Conservation (phyloP, 2,329 filamentous ascomycete genomes). For the Aspergillus caelatus region DNA sequence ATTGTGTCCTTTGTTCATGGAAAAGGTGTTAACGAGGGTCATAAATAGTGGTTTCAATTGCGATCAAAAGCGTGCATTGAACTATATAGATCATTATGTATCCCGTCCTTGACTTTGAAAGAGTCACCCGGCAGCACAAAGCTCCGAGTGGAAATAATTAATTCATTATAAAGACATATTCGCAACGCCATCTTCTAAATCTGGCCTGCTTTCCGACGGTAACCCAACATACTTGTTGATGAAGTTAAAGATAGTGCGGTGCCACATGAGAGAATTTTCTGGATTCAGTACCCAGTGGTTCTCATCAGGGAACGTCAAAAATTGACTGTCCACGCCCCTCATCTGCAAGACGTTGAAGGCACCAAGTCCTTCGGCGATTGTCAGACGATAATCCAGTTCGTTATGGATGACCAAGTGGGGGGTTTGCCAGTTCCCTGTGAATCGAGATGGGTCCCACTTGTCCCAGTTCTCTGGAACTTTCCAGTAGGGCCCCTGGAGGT, state of each 20-base stretch:
- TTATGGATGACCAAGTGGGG: slow-evolving; percentile 90
- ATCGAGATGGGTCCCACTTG: slow-evolving; percentile 60
- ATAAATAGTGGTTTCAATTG: not conserved
- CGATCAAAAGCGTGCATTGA: not conserved
- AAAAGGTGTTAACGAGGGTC: not conserved
- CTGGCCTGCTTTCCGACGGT: slow-evolving; percentile 24
- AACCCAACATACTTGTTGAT: slow-evolving; percentile 63
- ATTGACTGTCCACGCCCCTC: slow-evolving; percentile 72
- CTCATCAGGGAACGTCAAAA: slow-evolving; percentile 81
- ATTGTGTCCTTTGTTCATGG: not conserved
- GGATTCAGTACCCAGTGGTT: slow-evolving; percentile 85
- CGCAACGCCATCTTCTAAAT: slow-evolving; percentile 20
- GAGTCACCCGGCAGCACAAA: not conserved
- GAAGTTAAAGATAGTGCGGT: slow-evolving; percentile 80
- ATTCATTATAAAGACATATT: slow-evolving; percentile 20
- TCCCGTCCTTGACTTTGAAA: not conserved
- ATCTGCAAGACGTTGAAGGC: slow-evolving; percentile 86
- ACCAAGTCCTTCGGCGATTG: slow-evolving; percentile 79
- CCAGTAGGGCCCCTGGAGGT: slow-evolving; percentile 56
- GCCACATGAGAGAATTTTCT: slow-evolving; percentile 90
- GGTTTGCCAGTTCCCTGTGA: slow-evolving; percentile 73
- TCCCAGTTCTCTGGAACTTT: slow-evolving; percentile 55
- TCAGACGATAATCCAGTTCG: slow-evolving; percentile 84
- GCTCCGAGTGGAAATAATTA: not conserved
- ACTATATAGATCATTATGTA: not conserved